Percentiles rank a stretch among this genome's conserved stretches.
Conservation (phyloP, 495 filamentous ascomycete species). For the Clohesyomyces aquaticus region DNA sequence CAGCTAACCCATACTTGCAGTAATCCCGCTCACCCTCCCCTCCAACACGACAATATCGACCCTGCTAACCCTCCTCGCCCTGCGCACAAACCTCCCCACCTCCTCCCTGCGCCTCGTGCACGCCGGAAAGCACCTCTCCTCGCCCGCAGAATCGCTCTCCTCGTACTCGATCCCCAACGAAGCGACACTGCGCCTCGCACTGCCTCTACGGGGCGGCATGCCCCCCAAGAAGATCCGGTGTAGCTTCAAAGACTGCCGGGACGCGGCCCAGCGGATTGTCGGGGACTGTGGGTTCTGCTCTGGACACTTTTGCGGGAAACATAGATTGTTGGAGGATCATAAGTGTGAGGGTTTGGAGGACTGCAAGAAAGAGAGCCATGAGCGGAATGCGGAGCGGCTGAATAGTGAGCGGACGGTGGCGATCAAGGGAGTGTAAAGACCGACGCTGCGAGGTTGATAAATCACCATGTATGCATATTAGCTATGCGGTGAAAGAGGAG, state of each 20-base stretch:
- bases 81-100: conserved; percentile 50
- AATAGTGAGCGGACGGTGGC: conserved; percentile 82
- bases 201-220: conserved; percentile 53
- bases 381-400: conserved; percentile 87
- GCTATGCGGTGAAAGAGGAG: too few species aligned
- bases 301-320: conserved; percentile 91
- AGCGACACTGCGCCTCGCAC: conserved; percentile 50
- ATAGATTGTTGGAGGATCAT: conserved; percentile 90
- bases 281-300: conserved; percentile 95
- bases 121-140: conserved; percentile 55
- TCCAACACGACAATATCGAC: conserved; percentile 49
- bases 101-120: conserved; percentile 49
- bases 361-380: conserved; percentile 94
- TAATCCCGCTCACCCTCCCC: conserved; percentile 53
- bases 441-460: too few species aligned
- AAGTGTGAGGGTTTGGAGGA: conserved; percentile 92
- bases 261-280: conserved; percentile 83
- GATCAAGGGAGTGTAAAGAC: conserved; percentile 68
- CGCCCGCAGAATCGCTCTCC: conserved; percentile 38
- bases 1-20: conserved; percentile 45
- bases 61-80: conserved; percentile 53
- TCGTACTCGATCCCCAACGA: conserved; percentile 49
- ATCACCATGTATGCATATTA: too few species aligned
- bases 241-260: conserved; percentile 84
- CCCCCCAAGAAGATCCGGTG: conserved; percentile 83